A percentile compares a stretch with the other conserved stretches of the same genome.
Evolutionary conservation across 2,329 filamentous ascomycete species (phyloP).

Genomic region (Claviceps sp.): DNA sequence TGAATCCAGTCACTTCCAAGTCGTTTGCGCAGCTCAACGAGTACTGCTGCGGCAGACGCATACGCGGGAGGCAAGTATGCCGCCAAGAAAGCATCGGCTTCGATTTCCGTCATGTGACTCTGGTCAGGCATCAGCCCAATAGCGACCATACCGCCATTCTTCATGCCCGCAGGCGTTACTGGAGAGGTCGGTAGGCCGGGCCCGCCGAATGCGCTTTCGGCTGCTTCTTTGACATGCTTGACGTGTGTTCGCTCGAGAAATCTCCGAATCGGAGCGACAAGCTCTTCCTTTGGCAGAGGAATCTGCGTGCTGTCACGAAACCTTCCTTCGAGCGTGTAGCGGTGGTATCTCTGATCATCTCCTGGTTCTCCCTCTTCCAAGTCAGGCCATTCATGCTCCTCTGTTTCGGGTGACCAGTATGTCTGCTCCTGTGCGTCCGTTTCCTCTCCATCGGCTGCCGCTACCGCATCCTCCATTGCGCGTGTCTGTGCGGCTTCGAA

Average conservation of each 20-base stretch:
- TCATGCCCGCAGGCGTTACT: conserved; percentile 48
- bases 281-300: conserved; percentile 53
- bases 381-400: conserved; percentile 8
- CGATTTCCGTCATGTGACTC: conserved; percentile 57
- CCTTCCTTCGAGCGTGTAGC: conserved; percentile 58
- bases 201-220: conserved; percentile 66
- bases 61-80: conserved; percentile 59
- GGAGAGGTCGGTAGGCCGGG: conserved; percentile 62
- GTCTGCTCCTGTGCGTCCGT: conserved; percentile 15
- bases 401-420: conserved; percentile 20
- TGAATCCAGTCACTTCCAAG: conserved; percentile 60
- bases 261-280: conserved; percentile 56
- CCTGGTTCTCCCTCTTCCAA: conserved; percentile 19
- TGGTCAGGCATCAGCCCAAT: conserved; percentile 52
- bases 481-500: conserved; percentile 34
- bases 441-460: conserved; percentile 7
- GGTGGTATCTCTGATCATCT: conserved; percentile 48
- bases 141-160: conserved; percentile 45
- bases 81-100: conserved; percentile 60
- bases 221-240: conserved; percentile 61
- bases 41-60: conserved; percentile 49
- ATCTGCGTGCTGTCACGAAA: conserved; percentile 62
- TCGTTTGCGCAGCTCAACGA: conserved; percentile 63
- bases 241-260: conserved; percentile 56
- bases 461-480: conserved; percentile 16